phyloP scores from a whole-genome alignment of 2,329 filamentous ascomycete genomes.

The Triangularia setosa region DNA sequence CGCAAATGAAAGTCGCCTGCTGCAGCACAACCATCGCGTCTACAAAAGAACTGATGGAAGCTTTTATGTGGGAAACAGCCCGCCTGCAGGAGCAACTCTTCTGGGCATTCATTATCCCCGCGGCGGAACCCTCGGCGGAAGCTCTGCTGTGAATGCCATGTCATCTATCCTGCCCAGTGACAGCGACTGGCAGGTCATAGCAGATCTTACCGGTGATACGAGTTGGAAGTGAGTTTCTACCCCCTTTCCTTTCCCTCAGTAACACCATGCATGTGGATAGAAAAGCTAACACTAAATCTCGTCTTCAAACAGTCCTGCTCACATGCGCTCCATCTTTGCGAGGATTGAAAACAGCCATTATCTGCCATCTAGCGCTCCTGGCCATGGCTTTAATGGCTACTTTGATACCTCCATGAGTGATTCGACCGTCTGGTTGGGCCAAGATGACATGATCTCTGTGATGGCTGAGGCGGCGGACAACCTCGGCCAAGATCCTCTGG shows the following conservation, averaged over 20 bases:
- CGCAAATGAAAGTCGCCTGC: conserved; percentile 43
- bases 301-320: conserved; percentile 23
- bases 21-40: conserved; percentile 47
- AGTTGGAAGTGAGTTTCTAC: conserved; percentile 21
- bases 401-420: conserved; percentile 28
- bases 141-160: conserved; percentile 33
- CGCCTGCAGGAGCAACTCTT: conserved; percentile 23
- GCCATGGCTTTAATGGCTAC: conserved; percentile 42
- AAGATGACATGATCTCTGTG: conserved; percentile 11
- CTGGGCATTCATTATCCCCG: conserved; percentile 39
- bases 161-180: conserved; percentile 31
- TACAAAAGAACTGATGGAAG: conserved; percentile 36
- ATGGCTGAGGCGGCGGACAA: conserved; percentile 8
- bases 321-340: conserved; percentile 41
- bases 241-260: neutral
- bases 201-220: conserved; percentile 18
- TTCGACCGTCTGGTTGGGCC: conserved; percentile 5
- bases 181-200: conserved; percentile 32
- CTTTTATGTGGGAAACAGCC: conserved; percentile 28
- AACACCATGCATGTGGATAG: neutral
- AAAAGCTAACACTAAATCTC: neutral
- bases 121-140: conserved; percentile 37
- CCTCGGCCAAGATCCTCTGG: conserved; percentile 15
- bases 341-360: conserved; percentile 43
- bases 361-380: conserved; percentile 34